These are phyloP conservation scores for Chromera velia DNA, from an alignment of 73 alveolate genomes.

Conservation along the genomic window DNA sequence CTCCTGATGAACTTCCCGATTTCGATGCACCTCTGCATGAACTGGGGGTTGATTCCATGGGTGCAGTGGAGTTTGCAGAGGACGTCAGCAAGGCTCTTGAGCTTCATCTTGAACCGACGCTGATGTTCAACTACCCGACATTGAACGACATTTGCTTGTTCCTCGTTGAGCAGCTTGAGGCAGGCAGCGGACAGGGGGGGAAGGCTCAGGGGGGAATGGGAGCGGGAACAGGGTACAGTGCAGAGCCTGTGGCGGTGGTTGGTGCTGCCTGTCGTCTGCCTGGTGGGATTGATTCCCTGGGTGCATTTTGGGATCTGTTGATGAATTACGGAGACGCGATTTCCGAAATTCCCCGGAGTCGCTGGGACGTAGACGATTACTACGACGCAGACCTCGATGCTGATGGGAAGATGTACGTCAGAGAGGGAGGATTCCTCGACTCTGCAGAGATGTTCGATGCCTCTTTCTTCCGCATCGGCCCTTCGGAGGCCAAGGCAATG, in stretches of 20 bases:
- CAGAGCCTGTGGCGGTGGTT: background rate
- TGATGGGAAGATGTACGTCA: conserved; percentile 20
- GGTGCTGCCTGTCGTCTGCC: background rate
- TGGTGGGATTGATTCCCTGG: background rate
- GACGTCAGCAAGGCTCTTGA: background rate
- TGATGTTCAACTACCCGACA: background rate
- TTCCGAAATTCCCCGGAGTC: conserved; percentile 15
- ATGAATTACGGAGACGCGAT: background rate
- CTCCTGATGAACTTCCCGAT: conserved; percentile 9
- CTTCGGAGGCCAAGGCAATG: conserved; percentile 37
- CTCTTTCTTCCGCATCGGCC: conserved; percentile 39
- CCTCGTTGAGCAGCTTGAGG: background rate
- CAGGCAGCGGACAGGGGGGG: background rate
- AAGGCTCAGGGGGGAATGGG: background rate
- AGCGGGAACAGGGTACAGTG: background rate
- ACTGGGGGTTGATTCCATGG: conserved; percentile 27
- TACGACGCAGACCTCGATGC: conserved; percentile 30
- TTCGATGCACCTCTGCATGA: conserved; percentile 34
- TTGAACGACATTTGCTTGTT: background rate
- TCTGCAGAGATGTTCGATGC: conserved; percentile 30
- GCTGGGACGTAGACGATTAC: conserved; percentile 42
- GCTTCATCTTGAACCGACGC: background rate
- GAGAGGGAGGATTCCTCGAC: conserved; percentile 1
- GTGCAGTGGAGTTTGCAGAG: conserved; percentile 31
- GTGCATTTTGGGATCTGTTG: background rate